Percentiles rank a stretch among this genome's conserved stretches.
These are phyloP conservation scores for Poa pratensis DNA, from an alignment of 176 grass and related monocot species.

Conservation along the genomic window DNA sequence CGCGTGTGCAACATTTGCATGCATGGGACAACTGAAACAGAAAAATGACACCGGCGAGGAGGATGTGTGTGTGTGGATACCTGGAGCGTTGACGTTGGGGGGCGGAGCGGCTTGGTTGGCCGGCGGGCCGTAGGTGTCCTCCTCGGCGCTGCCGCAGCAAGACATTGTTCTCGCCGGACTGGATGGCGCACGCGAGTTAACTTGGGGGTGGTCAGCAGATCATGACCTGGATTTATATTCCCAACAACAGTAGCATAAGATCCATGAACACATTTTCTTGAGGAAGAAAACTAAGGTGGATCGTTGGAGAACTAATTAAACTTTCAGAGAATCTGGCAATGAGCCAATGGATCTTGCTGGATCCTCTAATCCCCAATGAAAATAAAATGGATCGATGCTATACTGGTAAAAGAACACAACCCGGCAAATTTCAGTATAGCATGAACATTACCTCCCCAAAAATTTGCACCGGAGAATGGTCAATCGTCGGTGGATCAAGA, in stretches of 20 bases:
- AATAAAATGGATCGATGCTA: background rate
- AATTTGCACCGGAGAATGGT: background rate
- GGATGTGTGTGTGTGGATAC: constrained; percentile 35
- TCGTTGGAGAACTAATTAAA: background rate
- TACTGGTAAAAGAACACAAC: background rate
- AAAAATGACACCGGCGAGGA: background rate
- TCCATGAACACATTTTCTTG: background rate
- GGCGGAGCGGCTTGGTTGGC: constrained; percentile 73
- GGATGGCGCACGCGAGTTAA: constrained; percentile 32
- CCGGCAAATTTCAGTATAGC: background rate
- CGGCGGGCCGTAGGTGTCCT: constrained; percentile 83
- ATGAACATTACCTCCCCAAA: constrained; percentile 37
- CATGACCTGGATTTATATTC: constrained; percentile 45
- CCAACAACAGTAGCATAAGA: background rate
- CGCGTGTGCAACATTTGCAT: background rate
- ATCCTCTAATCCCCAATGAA: background rate
- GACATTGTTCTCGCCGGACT: constrained; percentile 59
- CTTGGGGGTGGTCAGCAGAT: constrained; percentile 53
- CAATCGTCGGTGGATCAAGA: background rate
- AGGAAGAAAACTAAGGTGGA: background rate
- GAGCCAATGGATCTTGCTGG: background rate
- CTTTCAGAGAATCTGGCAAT: background rate
- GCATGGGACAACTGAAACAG: background rate
- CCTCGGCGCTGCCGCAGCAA: constrained; percentile 84
- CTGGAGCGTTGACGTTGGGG: constrained; percentile 67